Evolutionary conservation across 1,284 basidiomycete species (phyloP).

Genomic region (Ustilago tritici): DNA sequence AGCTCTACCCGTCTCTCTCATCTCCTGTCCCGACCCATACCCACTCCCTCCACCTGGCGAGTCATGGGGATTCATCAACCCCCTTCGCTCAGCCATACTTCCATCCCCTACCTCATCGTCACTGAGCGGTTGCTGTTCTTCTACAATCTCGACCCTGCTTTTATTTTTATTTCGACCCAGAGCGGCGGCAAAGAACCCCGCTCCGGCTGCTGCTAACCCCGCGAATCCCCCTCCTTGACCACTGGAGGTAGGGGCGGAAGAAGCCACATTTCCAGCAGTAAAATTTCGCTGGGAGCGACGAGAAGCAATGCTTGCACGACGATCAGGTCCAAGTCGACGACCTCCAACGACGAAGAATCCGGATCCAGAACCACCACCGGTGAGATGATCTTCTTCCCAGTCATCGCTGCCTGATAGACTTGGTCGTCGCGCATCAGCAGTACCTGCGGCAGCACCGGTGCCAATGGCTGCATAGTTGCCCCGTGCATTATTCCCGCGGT

Average conservation of each 20-base stretch:
- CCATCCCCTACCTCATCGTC: constrained; percentile 40
- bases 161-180: constrained; percentile 17
- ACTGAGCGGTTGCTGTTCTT: constrained; percentile 28
- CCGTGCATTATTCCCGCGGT: constrained; percentile 17
- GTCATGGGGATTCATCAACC: constrained; percentile 38
- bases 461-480: constrained; percentile 52
- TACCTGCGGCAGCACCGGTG: constrained; percentile 27
- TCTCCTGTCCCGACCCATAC: constrained; percentile 27
- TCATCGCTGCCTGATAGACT: constrained; percentile 49
- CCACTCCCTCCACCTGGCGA: constrained; percentile 8
- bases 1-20: constrained; percentile 17
- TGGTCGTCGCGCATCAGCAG: constrained; percentile 22
- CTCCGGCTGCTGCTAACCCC: constrained; percentile 27
- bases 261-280: constrained; percentile 18
- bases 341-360: constrained; percentile 62
- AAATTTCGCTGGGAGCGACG: constrained; percentile 21
- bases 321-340: constrained; percentile 17
- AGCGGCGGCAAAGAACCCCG: constrained; percentile 26
- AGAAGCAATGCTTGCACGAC: constrained; percentile 30
- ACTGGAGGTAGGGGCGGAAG: constrained; percentile 5
- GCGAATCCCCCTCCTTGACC: constrained; percentile 5
- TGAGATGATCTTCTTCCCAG: constrained; percentile 56
- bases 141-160: constrained; percentile 29
- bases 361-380: constrained; percentile 40
- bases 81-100: constrained; percentile 38